A percentile compares a stretch with the other conserved stretches of the same genome.
These are phyloP conservation scores for Candida vartiovaarae DNA, from an alignment of 805 yeast genomes.

Conservation along the genomic window DNA sequence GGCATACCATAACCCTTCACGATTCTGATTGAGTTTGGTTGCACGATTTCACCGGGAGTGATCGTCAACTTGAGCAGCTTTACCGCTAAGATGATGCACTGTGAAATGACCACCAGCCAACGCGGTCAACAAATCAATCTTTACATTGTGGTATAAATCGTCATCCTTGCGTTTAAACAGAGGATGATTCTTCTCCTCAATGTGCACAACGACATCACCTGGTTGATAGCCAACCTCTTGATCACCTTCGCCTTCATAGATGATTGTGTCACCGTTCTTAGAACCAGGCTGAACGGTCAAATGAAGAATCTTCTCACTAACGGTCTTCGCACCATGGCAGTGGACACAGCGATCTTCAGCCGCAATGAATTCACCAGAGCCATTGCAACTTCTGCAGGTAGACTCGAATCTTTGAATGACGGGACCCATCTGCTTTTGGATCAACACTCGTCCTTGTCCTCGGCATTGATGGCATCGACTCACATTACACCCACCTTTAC, in stretches of 20 bases:
- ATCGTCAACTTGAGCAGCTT: conserved; percentile 32
- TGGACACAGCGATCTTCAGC: conserved; percentile 30
- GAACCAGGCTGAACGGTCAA: conserved; percentile 53
- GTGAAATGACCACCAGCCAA: conserved; percentile 45
- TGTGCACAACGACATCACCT: conserved; percentile 58
- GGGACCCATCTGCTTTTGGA: conserved; percentile 37
- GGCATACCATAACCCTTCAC: conserved; percentile 61
- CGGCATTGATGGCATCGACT: conserved; percentile 31
- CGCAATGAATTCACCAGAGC: conserved; percentile 31
- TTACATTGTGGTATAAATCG: conserved; percentile 37
- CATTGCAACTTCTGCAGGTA: conserved; percentile 38
- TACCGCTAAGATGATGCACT: conserved; percentile 33
- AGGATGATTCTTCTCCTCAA: conserved; percentile 32
- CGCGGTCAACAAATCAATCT: conserved; percentile 47
- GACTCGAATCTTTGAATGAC: conserved; percentile 36
- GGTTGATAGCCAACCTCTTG: conserved; percentile 53
- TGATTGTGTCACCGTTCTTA: conserved; percentile 41
- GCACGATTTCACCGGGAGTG: conserved; percentile 44
- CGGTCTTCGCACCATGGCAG: conserved; percentile 40
- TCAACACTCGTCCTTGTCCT: conserved; percentile 37
- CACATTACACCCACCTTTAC: conserved; percentile 38
- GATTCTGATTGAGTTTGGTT: conserved; percentile 41
- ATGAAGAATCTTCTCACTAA: conserved; percentile 42
- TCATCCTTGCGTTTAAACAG: conserved; percentile 35
- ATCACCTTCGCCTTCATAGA: conserved; percentile 57